phyloP scores from a whole-genome alignment of 257 asterid species.

The Paulownia fortunei region DNA sequence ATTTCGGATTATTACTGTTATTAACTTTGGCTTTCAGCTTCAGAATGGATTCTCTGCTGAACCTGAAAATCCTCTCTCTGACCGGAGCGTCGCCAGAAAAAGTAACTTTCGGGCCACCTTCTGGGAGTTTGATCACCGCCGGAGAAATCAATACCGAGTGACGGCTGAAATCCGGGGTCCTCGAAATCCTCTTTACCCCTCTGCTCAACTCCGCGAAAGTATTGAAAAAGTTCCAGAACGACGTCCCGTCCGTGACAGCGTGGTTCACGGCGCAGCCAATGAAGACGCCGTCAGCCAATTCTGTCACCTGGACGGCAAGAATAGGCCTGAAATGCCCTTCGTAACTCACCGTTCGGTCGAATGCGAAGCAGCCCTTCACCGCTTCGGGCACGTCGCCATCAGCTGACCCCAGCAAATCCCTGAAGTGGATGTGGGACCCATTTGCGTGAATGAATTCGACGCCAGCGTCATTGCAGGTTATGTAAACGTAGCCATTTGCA shows the following conservation, averaged over 20 bases:
- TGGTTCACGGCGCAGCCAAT: constrained; percentile 60
- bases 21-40: constrained; percentile 55
- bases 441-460: constrained; percentile 45
- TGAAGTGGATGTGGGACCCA: constrained; percentile 32
- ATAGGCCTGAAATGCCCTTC: constrained; percentile 41
- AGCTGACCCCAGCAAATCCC: constrained; percentile 13
- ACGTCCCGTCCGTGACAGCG: constrained; percentile 54
- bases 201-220: constrained; percentile 44
- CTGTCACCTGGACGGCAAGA: constrained; percentile 46
- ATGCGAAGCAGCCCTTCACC: constrained; percentile 40
- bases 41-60: constrained; percentile 63
- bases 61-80: constrained; percentile 70
- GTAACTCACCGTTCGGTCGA: constrained; percentile 38
- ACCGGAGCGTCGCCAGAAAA: constrained; percentile 60
- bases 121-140: constrained; percentile 58
- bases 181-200: constrained; percentile 35
- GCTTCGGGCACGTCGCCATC: constrained; percentile 36
- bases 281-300: constrained; percentile 53
- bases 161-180: constrained; percentile 63
- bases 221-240: constrained; percentile 59
- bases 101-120: constrained; percentile 59
- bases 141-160: constrained; percentile 62
- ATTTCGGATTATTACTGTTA: background rate
- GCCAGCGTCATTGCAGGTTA: constrained; percentile 41
- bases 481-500: constrained; percentile 25